Evolutionary conservation across 1,284 basidiomycete species (phyloP), one percentile per base, ranked within the genome.

Genomic region (Termitomyces sp.): DNA sequence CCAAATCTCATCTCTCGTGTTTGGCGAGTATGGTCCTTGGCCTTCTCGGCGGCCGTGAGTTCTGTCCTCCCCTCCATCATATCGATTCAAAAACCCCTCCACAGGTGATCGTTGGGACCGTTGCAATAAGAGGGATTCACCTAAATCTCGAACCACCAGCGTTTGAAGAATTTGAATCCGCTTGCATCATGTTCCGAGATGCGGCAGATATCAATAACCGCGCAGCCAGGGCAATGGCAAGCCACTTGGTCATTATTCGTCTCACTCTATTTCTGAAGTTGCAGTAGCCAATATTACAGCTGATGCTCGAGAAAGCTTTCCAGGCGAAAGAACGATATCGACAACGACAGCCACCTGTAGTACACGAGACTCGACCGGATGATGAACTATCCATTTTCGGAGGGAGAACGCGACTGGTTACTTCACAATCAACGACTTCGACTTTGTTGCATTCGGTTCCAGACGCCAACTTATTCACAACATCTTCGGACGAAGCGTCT

Each of bases 11-110:
- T 72, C 54, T 60, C 72, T 31, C 69, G 77, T 8, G 64, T 79
- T n/a, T 79, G 77, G 73, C 68, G 73, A 46, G 74, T 79, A 44
- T 80, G 79, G 78, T 71, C 77, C 3, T 65, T 74, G 39, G 69
- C 74, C 1, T 80, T 80, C 58, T 70, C 74, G 17, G 73, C 78
- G 33, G 70, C 76, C 28, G 77, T 79, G 61, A 15, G 8, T 43
- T 17, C 44, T 9, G 5, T 49, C 17, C n/a, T 7, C 13, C 42
- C 1, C 19, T 8, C 19, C 9, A 10, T 30, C 8, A 17, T 10
- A 42, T 31, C 31, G n/a, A 31, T 30, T 13, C 1, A 13, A 12
- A 4, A 33, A 26, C 24, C n/a, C 24, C 5, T 39, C 28, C 24
- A 13, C 42, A 79, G 77, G 65, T 80, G 10, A 67, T 76, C 28